Conservation (phyloP, 441 rosid species). For the Brassica balearica region DNA sequence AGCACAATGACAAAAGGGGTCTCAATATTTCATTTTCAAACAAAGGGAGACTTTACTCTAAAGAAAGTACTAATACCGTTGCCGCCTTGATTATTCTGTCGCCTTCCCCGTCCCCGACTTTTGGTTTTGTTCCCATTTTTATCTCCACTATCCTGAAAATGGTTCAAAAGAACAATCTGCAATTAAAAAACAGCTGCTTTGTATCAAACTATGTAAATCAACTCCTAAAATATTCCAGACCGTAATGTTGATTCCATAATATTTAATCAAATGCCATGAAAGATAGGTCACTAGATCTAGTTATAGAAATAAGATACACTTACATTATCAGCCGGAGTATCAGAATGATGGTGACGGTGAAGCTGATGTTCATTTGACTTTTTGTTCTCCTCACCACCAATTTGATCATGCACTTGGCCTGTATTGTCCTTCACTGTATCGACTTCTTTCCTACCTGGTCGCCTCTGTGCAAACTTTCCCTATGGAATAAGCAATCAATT, state of each 20-base stretch:
- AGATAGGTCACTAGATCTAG: background rate
- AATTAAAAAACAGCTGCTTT: background rate
- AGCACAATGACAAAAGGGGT: background rate
- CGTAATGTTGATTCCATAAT: background rate
- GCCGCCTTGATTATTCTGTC: conserved; percentile 55
- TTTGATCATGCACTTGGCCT: conserved; percentile 52
- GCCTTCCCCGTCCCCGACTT: conserved; percentile 61
- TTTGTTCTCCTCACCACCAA: conserved; percentile 59
- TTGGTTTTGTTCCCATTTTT: conserved; percentile 64
- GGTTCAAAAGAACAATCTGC: background rate
- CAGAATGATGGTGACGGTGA: conserved; percentile 50
- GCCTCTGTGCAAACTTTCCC: conserved; percentile 70
- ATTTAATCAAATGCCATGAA: conserved; percentile 10
- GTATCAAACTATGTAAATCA: background rate
- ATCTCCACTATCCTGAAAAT: conserved; percentile 59
- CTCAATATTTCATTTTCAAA: background rate
- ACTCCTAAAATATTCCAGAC: background rate
- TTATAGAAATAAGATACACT: background rate
- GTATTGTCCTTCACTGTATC: conserved; percentile 60
- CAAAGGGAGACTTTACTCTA: background rate
- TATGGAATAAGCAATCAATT: conserved; percentile 37
- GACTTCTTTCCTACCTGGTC: conserved; percentile 62
- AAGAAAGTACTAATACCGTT: conserved; percentile 53
- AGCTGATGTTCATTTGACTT: conserved; percentile 52
- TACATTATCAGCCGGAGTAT: conserved; percentile 72